Evolutionary conservation across 495 filamentous ascomycete species (phyloP).

Genomic region (Hyaloscypha variabilis): DNA sequence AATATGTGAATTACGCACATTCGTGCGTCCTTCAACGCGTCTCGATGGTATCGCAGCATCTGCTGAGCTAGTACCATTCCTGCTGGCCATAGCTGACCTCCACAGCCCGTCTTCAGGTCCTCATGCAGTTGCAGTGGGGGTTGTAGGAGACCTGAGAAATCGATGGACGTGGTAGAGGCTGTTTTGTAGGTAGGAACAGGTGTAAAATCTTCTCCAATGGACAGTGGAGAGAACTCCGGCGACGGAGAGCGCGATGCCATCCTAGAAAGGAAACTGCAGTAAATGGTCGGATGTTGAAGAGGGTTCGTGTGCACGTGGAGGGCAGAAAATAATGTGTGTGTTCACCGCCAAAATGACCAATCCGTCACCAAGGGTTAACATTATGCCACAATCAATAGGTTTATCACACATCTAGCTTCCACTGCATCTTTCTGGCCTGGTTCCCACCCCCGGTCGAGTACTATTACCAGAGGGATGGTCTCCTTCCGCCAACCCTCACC

Average conservation of each 20-base stretch:
- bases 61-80: constrained; percentile 87
- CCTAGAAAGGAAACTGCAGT: not conserved
- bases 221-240: constrained; percentile 48
- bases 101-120: constrained; percentile 84
- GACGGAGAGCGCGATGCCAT: constrained; percentile 32
- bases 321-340: not conserved
- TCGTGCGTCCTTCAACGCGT: constrained; percentile 60
- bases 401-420: not conserved
- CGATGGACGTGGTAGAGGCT: constrained; percentile 62
- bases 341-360: not conserved
- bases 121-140: constrained; percentile 76
- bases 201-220: constrained; percentile 67
- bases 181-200: constrained; percentile 64
- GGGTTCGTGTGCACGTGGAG: not conserved
- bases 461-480: not conserved
- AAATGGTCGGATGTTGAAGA: not conserved
- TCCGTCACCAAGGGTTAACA: not conserved
- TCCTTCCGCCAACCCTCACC: not conserved
- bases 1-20: constrained; percentile 63
- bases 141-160: constrained; percentile 73
- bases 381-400: constrained; percentile 13
- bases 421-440: not conserved
- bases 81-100: constrained; percentile 92
- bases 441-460: not conserved
- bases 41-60: constrained; percentile 68